Evolutionary conservation across 257 asterid genomes (phyloP).

Genomic region (Lycium barbarum): DNA sequence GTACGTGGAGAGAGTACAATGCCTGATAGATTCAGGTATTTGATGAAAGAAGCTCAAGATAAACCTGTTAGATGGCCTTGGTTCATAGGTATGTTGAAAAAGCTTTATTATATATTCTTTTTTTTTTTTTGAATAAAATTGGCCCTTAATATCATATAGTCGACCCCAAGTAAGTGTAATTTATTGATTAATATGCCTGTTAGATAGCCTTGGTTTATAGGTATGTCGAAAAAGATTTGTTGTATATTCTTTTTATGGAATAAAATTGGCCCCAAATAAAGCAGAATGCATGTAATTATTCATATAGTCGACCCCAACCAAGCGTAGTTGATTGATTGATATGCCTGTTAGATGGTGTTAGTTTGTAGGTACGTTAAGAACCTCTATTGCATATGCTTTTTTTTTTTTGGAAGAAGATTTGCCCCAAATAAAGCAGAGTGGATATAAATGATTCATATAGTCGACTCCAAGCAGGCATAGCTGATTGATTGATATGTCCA

Average conservation of each 20-base stretch:
- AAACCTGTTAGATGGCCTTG: conserved; percentile 84
- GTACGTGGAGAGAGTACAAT: conserved; percentile 74
- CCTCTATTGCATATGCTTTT: not conserved
- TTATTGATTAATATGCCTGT: not conserved
- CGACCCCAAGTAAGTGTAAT: not conserved
- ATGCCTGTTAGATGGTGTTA: not conserved
- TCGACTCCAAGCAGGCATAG: not conserved
- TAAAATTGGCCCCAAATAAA: too few relatives aligned
- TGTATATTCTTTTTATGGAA: not conserved
- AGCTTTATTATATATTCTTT: not conserved
- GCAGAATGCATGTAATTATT: too few relatives aligned
- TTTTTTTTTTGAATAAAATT: not conserved
- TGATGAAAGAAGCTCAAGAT: conserved; percentile 82
- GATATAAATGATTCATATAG: not conserved
- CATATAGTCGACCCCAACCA: not conserved
- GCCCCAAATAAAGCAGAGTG: not conserved
- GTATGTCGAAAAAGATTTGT: not conserved
- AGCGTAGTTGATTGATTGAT: not conserved
- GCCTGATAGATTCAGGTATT: conserved; percentile 84
- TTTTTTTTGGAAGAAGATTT: not conserved
- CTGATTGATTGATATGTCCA: not conserved
- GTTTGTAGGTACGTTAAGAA: too few relatives aligned
- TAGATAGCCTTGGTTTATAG: too few relatives aligned
- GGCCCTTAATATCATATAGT: not conserved
- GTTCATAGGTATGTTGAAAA: conserved; percentile 55